These are phyloP conservation scores for Russula dissimulans DNA, from an alignment of 768 basidiomycete genomes.

Conservation along the genomic window DNA sequence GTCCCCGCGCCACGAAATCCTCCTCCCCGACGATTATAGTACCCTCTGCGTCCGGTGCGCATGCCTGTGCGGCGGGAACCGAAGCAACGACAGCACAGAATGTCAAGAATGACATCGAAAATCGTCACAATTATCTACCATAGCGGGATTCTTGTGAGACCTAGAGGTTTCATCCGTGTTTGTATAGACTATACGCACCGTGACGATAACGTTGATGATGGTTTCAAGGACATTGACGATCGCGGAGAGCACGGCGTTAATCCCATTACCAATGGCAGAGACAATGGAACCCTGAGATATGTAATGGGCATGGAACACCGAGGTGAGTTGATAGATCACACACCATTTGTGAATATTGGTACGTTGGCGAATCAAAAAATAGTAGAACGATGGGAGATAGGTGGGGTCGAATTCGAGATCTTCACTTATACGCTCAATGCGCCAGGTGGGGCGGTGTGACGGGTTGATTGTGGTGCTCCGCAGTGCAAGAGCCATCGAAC, in stretches of 20 bases:
- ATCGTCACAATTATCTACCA: slow-evolving; percentile 54
- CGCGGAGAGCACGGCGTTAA: slow-evolving; percentile 50
- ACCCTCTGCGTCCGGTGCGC: slow-evolving; percentile 7
- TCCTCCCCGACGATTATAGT: neutral
- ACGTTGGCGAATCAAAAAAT: no score
- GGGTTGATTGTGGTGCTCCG: no score
- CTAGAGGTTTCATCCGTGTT: no score
- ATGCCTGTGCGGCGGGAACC: slow-evolving; percentile 14
- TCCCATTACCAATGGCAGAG: slow-evolving; percentile 54
- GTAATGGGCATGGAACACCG: neutral
- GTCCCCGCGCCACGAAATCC: neutral
- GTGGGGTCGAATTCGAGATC: no score
- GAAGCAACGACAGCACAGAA: slow-evolving; percentile 35
- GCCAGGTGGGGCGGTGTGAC: no score
- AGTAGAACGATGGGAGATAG: no score
- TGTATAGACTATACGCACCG: slow-evolving; percentile 30
- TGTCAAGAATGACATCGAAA: slow-evolving; percentile 48
- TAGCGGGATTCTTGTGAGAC: neutral
- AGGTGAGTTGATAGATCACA: neutral
- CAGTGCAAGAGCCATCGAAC: no score
- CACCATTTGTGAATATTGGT: slow-evolving; percentile 3
- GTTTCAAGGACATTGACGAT: slow-evolving; percentile 52
- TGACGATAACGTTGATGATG: slow-evolving; percentile 49
- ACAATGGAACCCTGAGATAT: slow-evolving; percentile 46
- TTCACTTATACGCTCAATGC: no score